Evolutionary conservation across 139 green algal genomes (phyloP).

Genomic region (Chlamydomonas applanata): DNA sequence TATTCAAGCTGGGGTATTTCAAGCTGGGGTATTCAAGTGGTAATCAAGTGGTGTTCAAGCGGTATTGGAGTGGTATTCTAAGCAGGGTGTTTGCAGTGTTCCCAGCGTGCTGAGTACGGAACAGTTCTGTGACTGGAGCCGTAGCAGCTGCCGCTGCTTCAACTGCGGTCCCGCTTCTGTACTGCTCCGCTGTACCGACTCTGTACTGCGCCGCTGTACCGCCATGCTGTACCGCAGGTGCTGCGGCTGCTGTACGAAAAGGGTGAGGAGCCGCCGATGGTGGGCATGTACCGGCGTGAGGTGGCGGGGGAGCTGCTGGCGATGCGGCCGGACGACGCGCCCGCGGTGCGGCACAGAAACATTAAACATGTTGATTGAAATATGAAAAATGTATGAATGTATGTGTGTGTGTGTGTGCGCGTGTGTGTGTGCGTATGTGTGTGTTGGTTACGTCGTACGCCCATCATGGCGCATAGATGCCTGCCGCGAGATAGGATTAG

Average conservation of each 20-base stretch:
- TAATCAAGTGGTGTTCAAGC: too few species aligned
- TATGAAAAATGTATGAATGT: neutral
- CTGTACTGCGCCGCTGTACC: neutral
- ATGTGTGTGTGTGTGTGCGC: constrained; percentile 6
- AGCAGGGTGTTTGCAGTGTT: too few species aligned
- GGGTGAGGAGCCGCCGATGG: constrained; percentile 44
- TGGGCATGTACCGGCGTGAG: constrained; percentile 70
- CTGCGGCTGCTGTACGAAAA: constrained; percentile 61
- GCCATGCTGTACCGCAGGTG: constrained; percentile 25
- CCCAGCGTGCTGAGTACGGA: too few species aligned
- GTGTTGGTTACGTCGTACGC: too few species aligned
- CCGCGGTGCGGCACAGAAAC: neutral
- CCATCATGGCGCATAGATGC: too few species aligned
- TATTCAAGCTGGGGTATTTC: too few species aligned
- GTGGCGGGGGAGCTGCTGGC: constrained; percentile 71
- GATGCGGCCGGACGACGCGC: constrained; percentile 51
- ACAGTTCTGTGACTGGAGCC: too few species aligned
- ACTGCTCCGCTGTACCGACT: neutral
- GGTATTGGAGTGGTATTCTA: too few species aligned
- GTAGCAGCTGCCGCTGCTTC: too few species aligned
- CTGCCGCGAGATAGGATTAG: too few species aligned
- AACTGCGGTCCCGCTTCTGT: neutral
- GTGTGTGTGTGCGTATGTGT: constrained; percentile 12
- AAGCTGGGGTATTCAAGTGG: too few species aligned
- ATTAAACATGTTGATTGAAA: neutral